Evolutionary conservation across 345 rosid genomes (phyloP), one percentile per base, ranked within the genome.

Genomic region (Lepidium sativum): DNA sequence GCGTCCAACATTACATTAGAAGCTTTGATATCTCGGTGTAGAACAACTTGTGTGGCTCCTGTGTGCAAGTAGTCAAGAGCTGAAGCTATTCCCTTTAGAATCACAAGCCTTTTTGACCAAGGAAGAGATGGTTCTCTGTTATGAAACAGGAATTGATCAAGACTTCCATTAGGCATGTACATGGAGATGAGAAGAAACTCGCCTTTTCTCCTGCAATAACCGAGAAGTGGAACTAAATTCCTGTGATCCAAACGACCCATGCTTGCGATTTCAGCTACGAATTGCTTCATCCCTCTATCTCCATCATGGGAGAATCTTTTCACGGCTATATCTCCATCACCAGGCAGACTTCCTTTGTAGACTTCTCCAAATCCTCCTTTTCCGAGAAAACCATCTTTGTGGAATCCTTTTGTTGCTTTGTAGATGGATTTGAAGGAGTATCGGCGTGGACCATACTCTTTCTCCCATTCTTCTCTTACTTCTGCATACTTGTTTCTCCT

Each of bases 321-420:
- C 33, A 85, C 86, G 0, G 87, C 95, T 7, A 90, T 63, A 35
- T 85, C 63, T 9, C 66, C 25, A 23, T 52, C 8, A 72, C 75
- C 53, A 9, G 78, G 74, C 6, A 85, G 67, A 4, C 55, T 70
- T 3, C 95, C 95, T 77, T 27, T 78, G 37, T 78, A 86, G 10
- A 89, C 89, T 69, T 64, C 67, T 2, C 97, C 92, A 12, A 73
- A 84, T 43, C 96, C 91, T 6, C 97, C 87, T 5, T 15, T 23
- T 29, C 94, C 96, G 6, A 84, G 54, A 47, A 83, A 39, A 34
- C 76, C 85, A 31, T 39, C 41, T 9, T 72, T 79, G n/a, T 29
- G 71, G 41, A 89, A 87, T 4, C 95, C 95, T 57, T 81, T 80
- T 0, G 94, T 81, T 48, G 94, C 89, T 27, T 32, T 64, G 40